A percentile compares a stretch with the other conserved stretches of the same genome.
Conservation (phyloP, 2,329 filamentous ascomycete genomes). For the Xylaria sp. region DNA sequence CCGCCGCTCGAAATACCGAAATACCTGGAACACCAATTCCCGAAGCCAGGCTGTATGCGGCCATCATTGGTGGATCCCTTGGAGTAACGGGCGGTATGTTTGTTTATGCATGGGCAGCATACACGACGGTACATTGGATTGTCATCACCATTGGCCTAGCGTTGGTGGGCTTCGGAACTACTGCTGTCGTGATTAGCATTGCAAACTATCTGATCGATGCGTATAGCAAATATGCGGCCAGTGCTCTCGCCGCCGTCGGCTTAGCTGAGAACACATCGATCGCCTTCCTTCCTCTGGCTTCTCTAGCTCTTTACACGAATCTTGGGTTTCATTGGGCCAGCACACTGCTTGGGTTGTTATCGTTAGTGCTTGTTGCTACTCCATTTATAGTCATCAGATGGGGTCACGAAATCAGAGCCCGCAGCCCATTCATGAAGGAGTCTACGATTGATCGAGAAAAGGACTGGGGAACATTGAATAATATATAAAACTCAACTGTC, state of each 20-base stretch:
- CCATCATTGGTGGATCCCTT: not conserved
- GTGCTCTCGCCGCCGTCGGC: not conserved
- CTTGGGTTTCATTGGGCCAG: constrained; percentile 4
- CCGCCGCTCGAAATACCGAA: not conserved
- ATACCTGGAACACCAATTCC: not conserved
- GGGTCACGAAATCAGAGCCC: not conserved
- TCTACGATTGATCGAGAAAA: not conserved
- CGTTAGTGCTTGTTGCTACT: not conserved
- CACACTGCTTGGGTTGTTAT: not conserved
- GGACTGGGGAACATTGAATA: not conserved
- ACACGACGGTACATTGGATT: not conserved
- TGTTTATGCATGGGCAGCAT: not conserved
- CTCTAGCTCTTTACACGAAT: not conserved
- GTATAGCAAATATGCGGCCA: not conserved
- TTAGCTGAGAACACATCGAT: not conserved
- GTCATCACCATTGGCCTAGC: not conserved
- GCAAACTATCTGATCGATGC: constrained; percentile 2
- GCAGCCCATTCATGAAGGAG: constrained; percentile 1
- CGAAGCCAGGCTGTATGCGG: not conserved
- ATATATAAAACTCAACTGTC: not conserved
- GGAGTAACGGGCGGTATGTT: not conserved
- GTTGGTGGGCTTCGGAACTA: not conserved
- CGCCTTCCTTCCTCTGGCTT: not conserved
- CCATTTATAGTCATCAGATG: constrained; percentile 4
- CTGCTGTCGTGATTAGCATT: constrained; percentile 1